Base-by-base conservation (phyloP, 1,284 basidiomycete genomes). In the Wallemia hederae region DNA sequence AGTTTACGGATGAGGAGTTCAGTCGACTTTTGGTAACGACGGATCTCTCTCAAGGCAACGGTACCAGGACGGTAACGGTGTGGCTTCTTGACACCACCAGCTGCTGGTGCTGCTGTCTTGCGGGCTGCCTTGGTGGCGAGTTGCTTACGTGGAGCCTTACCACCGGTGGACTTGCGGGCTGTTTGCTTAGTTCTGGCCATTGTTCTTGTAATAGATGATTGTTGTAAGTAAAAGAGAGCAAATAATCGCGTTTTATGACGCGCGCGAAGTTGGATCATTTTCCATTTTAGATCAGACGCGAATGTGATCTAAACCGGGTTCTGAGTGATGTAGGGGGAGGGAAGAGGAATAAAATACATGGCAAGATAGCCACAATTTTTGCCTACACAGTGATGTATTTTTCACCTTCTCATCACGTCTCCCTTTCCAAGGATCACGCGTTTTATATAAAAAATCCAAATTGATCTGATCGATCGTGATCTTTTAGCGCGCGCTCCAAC, bases 51-150 rank as follows among this genome's bases (percentile, higher is more conserved):
- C 65, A 96, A 84, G 65, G 90, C 90, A 70, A 96, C 90, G 64
- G 90, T 94, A 77, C 90, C 90, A 65, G 89, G 90, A 71, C 86
- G 82, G 85, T 92, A 92, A 65, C 88, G 82, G 77, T 91, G 87
- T 64, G 85, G 85, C 80, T 89, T 90, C 85, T 90, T 89, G 66
- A 89, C 89, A 78, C 90, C 89, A 75, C 88, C 87, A 66, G 87
- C 83, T 62, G 83, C 78, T 63, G 83, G 79, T 77, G 56, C 25
- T 9, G 56, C 56, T 26, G 82, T 85, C 76, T 85, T 85, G 65
- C 83, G 78, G 64, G 85, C 85, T 60, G 84, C 85, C 77, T 90
- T 90, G 74, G 87, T 86, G 58, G 85, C 85, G 72, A 87, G 80
- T 75, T 86, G 85, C 56, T 60, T 61, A 31, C 63, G 33, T 24